phyloP scores from a whole-genome alignment of 305 asterid genomes.

The Stenogyne calaminthoides region DNA sequence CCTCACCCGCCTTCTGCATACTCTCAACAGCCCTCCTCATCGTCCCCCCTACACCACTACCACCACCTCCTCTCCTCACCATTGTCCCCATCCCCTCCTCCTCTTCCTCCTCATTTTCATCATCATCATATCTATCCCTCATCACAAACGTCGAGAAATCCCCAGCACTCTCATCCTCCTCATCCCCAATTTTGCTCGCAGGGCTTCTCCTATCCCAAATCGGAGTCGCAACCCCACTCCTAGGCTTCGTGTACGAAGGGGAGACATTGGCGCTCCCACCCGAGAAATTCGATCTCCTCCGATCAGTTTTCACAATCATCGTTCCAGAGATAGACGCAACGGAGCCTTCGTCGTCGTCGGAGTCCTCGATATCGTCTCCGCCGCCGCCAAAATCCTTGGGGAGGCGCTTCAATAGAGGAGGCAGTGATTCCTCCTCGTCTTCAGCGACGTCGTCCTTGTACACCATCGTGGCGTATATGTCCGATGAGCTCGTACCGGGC shows the following conservation, averaged over 20 bases:
- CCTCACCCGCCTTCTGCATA: slow-evolving; percentile 88
- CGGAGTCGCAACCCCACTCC: slow-evolving; percentile 36
- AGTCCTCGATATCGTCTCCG: slow-evolving; percentile 46
- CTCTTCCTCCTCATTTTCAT: slow-evolving; percentile 54
- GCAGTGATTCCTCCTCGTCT: slow-evolving; percentile 80
- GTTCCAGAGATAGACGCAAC: slow-evolving; percentile 71
- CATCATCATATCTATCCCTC: slow-evolving; percentile 50
- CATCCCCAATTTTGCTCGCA: slow-evolving; percentile 38
- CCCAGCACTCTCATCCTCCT: slow-evolving; percentile 56
- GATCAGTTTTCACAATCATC: slow-evolving; percentile 69
- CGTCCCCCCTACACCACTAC: slow-evolving; percentile 59
- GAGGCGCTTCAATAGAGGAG: slow-evolving; percentile 81
- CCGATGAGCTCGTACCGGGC: slow-evolving; percentile 40
- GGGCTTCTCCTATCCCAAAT: slow-evolving; percentile 52
- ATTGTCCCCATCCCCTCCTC: slow-evolving; percentile 70
- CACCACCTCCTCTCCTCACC: slow-evolving; percentile 60
- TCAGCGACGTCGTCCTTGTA: slow-evolving; percentile 55
- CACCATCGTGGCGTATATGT: slow-evolving; percentile 74
- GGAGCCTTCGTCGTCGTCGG: slow-evolving; percentile 45
- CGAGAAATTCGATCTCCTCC: slow-evolving; percentile 47
- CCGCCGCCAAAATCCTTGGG: slow-evolving; percentile 90
- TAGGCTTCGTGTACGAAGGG: slow-evolving; percentile 39
- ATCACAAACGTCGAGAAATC: slow-evolving; percentile 85
- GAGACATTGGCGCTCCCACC: slow-evolving; percentile 32
- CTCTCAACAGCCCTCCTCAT: slow-evolving; percentile 97